A percentile compares a stretch with the other conserved stretches of the same genome.
Conservation (phyloP, 257 asterid species). For the Lycium ferocissimum region DNA sequence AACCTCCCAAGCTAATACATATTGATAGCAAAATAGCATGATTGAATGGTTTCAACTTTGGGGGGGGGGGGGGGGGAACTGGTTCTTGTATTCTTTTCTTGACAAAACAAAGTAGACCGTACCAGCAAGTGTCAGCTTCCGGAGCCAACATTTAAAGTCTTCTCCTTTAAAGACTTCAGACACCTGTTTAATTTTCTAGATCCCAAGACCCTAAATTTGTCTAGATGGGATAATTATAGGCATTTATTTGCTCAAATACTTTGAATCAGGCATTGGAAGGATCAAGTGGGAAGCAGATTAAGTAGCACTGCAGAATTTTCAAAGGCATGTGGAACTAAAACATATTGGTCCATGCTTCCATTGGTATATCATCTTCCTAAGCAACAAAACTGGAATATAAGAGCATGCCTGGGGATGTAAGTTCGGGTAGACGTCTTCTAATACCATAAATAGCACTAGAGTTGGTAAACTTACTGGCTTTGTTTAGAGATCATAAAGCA, state of each 20-base stretch:
- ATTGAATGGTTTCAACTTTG: not conserved
- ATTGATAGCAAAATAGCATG: not conserved
- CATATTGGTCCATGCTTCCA: not conserved
- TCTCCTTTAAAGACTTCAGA: not conserved
- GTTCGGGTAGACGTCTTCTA: not conserved
- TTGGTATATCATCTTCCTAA: slow-evolving; percentile 4
- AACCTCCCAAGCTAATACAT: not conserved
- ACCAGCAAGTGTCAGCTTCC: not conserved
- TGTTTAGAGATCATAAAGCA: not conserved
- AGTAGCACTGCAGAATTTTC: not conserved
- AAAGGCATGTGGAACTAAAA: not conserved
- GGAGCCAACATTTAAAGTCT: not conserved
- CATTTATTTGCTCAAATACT: slow-evolving; percentile 1
- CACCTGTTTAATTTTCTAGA: not conserved
- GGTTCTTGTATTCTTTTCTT: not conserved
- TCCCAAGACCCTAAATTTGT: not conserved
- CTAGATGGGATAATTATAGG: not conserved
- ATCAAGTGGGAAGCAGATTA: not conserved
- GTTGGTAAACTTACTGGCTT: not conserved
- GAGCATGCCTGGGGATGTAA: not conserved
- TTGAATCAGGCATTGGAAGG: no score
- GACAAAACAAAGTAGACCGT: not conserved
- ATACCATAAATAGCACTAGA: not conserved
- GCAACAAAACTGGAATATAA: not conserved
- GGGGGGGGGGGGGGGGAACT: not conserved